A percentile compares a stretch with the other conserved stretches of the same genome.
phyloP scores from a whole-genome alignment of 2,329 filamentous ascomycete genomes.

The Fusarium sp. region DNA sequence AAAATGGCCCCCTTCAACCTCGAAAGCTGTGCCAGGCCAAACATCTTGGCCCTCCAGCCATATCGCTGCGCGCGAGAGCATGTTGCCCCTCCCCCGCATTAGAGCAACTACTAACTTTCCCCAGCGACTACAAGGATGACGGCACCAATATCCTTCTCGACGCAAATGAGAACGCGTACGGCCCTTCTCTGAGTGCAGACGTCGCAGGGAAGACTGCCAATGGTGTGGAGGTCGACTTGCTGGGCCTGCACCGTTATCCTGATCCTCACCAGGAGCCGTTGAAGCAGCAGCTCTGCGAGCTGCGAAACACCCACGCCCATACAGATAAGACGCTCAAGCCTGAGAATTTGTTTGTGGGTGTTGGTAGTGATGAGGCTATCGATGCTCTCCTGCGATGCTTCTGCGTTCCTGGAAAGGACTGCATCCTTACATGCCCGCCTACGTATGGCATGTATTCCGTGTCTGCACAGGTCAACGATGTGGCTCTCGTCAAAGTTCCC shows the following conservation, averaged over 20 bases:
- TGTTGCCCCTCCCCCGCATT: slow-evolving; percentile 48
- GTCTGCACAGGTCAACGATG: slow-evolving; percentile 92
- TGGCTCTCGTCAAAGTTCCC: slow-evolving; percentile 86
- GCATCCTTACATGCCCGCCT: slow-evolving; percentile 92
- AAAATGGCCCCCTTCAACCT: slow-evolving; percentile 75
- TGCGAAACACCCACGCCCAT: slow-evolving; percentile 88
- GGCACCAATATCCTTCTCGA: slow-evolving; percentile 96
- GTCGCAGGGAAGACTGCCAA: slow-evolving; percentile 50
- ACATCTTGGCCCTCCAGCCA: slow-evolving; percentile 79
- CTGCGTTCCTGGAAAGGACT: slow-evolving; percentile 86
- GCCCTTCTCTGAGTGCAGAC: slow-evolving; percentile 73
- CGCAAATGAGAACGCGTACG: slow-evolving; percentile 97
- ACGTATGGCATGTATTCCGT: slow-evolving; percentile 99
- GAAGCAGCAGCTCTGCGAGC: slow-evolving; percentile 85
- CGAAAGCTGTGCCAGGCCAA: slow-evolving; percentile 77
- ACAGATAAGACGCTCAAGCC: slow-evolving; percentile 78
- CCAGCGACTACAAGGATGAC: slow-evolving; percentile 97
- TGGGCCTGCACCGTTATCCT: slow-evolving; percentile 91
- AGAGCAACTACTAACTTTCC: slow-evolving; percentile 32
- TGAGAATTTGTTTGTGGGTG: slow-evolving; percentile 91
- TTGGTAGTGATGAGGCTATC: slow-evolving; percentile 96
- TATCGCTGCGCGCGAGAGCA: slow-evolving; percentile 87
- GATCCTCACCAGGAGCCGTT: slow-evolving; percentile 92
- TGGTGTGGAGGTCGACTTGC: slow-evolving; percentile 70
- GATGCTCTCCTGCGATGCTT: slow-evolving; percentile 94